Base-by-base conservation (phyloP, 495 filamentous ascomycete genomes). In the Aspergillus haitiensis region DNA sequence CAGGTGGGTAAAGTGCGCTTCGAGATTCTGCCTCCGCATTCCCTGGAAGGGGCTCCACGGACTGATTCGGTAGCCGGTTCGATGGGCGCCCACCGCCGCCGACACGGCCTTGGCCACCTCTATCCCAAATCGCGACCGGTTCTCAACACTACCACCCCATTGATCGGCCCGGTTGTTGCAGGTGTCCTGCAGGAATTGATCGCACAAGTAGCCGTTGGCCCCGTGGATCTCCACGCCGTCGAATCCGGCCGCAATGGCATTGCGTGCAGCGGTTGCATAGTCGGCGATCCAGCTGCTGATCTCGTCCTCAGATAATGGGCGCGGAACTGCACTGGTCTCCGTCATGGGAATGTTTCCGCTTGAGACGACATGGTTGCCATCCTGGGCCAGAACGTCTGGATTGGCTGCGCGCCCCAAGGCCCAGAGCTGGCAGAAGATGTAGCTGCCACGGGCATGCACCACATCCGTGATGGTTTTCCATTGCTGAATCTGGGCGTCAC, bases 151-250 rank as follows among this genome's bases (percentile, higher is more conserved):
- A 21, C 88, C 88, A 13, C 88, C 88, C 68, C 83, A 91, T 10
- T 59, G 37, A 70, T 92, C 88, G 10, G 77, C 84, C 5, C 88
- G 79, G 60, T 78, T 61, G 71, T 92, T 92, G 55, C 62, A 72
- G 11, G 64, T 73, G 59, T 85, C 81, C 64, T 88, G 86, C 6
- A 76, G 69, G 72, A 93, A 93, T 69, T 92, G 89, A 63, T 93
- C 86, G 35, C 89, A 70, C 32, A 93, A 73, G 59, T 90, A 92
- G 7, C 88, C 89, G 61, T 93, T 91, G 2, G 87, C 87, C 32
- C 81, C 84, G 66, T 91, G 88, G 37, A 91, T 75, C 73, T 93
- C 89, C 2, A 93, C 87, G 8, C 87, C 88, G 65, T 92, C 89
- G 60, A 91, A 91, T 6, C 88, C 89, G 7, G 88, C 89, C 31